Evolutionary conservation across 2,329 filamentous ascomycete genomes (phyloP).

Genomic region (Aspergillus ruber): DNA sequence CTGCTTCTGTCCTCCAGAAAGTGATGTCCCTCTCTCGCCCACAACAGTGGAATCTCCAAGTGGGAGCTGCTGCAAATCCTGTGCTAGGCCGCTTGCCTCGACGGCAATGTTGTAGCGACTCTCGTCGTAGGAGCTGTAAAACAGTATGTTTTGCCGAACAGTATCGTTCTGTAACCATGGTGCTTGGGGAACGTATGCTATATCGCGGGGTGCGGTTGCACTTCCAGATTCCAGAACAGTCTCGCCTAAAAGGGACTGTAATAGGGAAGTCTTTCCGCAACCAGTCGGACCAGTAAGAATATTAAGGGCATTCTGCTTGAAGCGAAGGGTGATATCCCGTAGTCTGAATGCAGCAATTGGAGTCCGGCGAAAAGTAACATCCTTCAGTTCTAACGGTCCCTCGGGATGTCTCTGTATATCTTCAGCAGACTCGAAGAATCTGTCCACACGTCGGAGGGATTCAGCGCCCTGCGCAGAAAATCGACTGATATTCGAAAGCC

Average conservation of each 20-base stretch:
- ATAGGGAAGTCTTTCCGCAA: constrained; percentile 52
- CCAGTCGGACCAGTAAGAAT: constrained; percentile 51
- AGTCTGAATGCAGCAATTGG: constrained; percentile 48
- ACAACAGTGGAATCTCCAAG: constrained; percentile 55
- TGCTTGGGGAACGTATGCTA: constrained; percentile 54
- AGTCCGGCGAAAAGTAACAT: constrained; percentile 46
- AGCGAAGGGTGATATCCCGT: constrained; percentile 37
- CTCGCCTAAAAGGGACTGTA: constrained; percentile 27
- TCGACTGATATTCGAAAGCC: constrained; percentile 43
- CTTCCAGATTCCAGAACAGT: constrained; percentile 18
- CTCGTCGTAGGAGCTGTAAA: constrained; percentile 52
- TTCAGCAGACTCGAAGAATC: constrained; percentile 48
- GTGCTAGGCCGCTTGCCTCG: constrained; percentile 53
- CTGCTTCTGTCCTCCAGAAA: constrained; percentile 59
- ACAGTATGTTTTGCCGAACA: constrained; percentile 59
- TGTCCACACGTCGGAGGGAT: constrained; percentile 49
- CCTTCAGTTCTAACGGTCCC: constrained; percentile 44
- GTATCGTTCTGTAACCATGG: constrained; percentile 62
- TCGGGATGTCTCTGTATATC: constrained; percentile 45
- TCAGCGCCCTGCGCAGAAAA: constrained; percentile 40
- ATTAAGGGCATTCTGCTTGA: constrained; percentile 50
- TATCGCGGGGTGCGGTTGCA: constrained; percentile 45
- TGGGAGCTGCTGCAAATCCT: constrained; percentile 52
- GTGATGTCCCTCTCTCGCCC: constrained; percentile 57
- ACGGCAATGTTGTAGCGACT: constrained; percentile 54